phyloP scores from a whole-genome alignment of 169 alveolate genomes.

The Miamiensis avidus region DNA sequence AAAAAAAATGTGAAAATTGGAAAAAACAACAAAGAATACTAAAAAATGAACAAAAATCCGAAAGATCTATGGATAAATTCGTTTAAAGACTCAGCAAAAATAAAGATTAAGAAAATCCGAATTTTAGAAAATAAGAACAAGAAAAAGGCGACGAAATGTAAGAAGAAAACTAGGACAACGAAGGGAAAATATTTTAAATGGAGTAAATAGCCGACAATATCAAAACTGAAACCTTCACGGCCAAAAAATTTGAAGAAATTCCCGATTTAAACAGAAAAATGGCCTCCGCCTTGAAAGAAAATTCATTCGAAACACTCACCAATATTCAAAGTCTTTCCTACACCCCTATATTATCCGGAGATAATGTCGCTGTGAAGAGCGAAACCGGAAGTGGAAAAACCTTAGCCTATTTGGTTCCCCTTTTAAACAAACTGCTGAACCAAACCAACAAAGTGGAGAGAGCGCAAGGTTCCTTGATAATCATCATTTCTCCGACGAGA shows the following conservation, averaged over 20 bases:
- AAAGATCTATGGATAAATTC: not conserved
- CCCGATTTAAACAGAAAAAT: constrained; percentile 51
- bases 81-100: not conserved
- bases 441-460: constrained; percentile 52
- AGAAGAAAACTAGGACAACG: not conserved
- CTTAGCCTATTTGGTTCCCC: constrained; percentile 84
- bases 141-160: not conserved
- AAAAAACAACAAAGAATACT: not conserved
- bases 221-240: constrained; percentile 45
- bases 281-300: constrained; percentile 56
- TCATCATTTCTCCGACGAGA: constrained; percentile 85
- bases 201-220: not conserved
- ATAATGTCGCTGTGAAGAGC: constrained; percentile 65
- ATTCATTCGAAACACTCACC: constrained; percentile 65
- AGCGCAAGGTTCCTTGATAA: constrained; percentile 69
- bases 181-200: not conserved
- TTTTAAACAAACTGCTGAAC: constrained; percentile 62
- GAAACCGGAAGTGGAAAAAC: constrained; percentile 91
- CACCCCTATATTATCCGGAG: constrained; percentile 59
- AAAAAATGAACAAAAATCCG: not conserved
- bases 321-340: constrained; percentile 72
- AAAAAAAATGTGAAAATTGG: too few species aligned
- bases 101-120: not conserved
- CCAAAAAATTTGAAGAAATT: constrained; percentile 58
- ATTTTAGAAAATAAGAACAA: too few species aligned